phyloP scores from a whole-genome alignment of 2,329 filamentous ascomycete genomes.

The Penicillium glabrum region DNA sequence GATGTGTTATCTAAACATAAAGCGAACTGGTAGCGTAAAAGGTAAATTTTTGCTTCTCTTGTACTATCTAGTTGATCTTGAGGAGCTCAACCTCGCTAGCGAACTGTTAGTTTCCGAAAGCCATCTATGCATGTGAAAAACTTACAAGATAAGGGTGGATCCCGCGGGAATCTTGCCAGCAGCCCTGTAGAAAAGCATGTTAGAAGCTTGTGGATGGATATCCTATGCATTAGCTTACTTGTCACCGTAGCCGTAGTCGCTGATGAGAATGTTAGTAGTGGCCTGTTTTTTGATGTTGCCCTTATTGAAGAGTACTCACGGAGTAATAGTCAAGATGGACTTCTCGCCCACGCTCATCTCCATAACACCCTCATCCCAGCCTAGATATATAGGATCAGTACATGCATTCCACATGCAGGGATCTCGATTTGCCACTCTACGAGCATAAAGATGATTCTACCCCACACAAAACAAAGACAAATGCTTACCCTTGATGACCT shows the following conservation, averaged over 20 bases:
- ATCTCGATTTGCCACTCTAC: background rate
- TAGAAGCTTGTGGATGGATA: background rate
- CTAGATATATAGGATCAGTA: conserved; percentile 30
- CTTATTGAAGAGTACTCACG: conserved; percentile 49
- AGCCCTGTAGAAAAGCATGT: conserved; percentile 9
- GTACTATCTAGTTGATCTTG: conserved; percentile 54
- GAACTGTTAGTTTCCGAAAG: background rate
- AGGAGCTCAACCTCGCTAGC: conserved; percentile 68
- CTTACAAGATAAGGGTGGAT: conserved; percentile 77
- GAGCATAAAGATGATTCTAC: background rate
- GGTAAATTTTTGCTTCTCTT: background rate
- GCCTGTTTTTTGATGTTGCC: background rate
- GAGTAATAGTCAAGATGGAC: conserved; percentile 75
- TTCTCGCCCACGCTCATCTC: conserved; percentile 89
- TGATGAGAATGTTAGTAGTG: conserved; percentile 2
- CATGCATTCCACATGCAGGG: background rate
- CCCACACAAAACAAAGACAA: background rate
- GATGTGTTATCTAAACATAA: background rate
- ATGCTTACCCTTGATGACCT: conserved; percentile 76
- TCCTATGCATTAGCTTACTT: conserved; percentile 28
- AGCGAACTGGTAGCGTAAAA: background rate
- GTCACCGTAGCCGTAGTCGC: conserved; percentile 38
- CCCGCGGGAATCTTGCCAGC: conserved; percentile 63
- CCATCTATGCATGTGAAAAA: conserved; percentile 23
- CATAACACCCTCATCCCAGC: conserved; percentile 79